Base-by-base conservation (phyloP, 2,329 filamentous ascomycete genomes). In the Emmonsiellopsis sp. region DNA sequence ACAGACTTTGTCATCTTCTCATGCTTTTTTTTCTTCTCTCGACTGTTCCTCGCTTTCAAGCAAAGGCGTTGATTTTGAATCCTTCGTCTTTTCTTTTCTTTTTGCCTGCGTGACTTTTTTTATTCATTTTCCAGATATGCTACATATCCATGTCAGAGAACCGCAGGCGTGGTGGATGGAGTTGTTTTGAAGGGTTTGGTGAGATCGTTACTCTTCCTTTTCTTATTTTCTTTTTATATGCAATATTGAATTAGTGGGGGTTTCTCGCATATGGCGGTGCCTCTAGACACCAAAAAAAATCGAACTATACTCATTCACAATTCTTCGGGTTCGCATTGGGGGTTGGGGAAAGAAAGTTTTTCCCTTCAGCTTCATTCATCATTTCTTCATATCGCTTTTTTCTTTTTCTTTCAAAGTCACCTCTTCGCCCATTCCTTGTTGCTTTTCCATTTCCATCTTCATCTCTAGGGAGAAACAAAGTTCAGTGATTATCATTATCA, bases 11-110 rank as follows among this genome's bases (percentile, higher is more conserved):
- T n/a, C 31, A 40, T 45, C 45, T 36, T 49, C 47, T 53, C 51
- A 55, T 56, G 51, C 51, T 57, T 53, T 60, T 55, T 59, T 56
- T 53, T 54, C 14, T 60, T 42, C 58, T 58, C 43, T 58, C 43
- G 53, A 47, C 53, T 45, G 48, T 49, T 21, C 53, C 53, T 52
- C 39, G 32, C 45, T 44, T 17, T 40, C 17, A 31, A 49, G 46
- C 46, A 49, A 36, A 49, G 36, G 46, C 36, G 46, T 49, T 39
- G 33, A 39, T 47, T 45, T 45, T 47, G 27, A 40, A 51, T 37
- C 31, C 52, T 14, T 34, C 37, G 34, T 45, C 46, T 48, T 43
- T 46, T 58, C 50, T 54, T 55, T 47, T 57, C 53, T 44, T 27
- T 27, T 27, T 27, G 3, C 21, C 21, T 27, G 21, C 21, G 21